Evolutionary conservation across 1,139 yeast genomes (phyloP).

Genomic region (Torulaspora pretoriensis): DNA sequence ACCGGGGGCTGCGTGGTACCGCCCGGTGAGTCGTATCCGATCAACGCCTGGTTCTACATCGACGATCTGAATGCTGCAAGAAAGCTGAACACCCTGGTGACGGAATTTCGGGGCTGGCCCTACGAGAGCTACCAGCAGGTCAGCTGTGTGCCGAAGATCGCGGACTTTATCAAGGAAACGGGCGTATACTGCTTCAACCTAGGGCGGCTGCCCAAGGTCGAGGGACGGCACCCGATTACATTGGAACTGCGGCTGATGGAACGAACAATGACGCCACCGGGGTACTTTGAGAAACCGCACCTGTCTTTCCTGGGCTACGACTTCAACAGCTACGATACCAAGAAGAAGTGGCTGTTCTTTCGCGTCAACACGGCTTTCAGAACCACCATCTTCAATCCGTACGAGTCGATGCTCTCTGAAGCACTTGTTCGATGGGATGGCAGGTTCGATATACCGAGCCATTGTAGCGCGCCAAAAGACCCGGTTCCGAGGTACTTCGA

Average conservation of each 20-base stretch:
- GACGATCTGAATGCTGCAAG: slow-evolving; percentile 11
- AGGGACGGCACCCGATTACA: not conserved
- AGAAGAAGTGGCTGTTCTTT: slow-evolving; percentile 21
- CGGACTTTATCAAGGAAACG: slow-evolving; percentile 20
- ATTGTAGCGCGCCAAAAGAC: not conserved
- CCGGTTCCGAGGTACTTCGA: slow-evolving; percentile 3
- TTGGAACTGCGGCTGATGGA: slow-evolving; percentile 12
- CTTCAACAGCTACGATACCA: slow-evolving; percentile 13
- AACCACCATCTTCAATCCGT: slow-evolving; percentile 13
- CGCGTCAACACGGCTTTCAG: slow-evolving; percentile 12
- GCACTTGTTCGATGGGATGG: slow-evolving; percentile 11
- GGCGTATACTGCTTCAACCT: slow-evolving; percentile 23
- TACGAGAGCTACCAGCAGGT: slow-evolving; percentile 10
- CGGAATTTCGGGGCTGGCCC: slow-evolving; percentile 13
- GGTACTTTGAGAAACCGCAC: slow-evolving; percentile 13
- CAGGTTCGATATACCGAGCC: slow-evolving; percentile 5
- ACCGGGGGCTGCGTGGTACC: slow-evolving; percentile 12
- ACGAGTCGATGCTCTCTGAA: slow-evolving; percentile 8
- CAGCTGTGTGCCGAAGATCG: slow-evolving; percentile 13
- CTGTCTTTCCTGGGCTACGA: slow-evolving; percentile 21
- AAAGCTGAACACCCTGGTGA: slow-evolving; percentile 11
- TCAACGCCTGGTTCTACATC: slow-evolving; percentile 15
- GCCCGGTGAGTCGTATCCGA: slow-evolving; percentile 1
- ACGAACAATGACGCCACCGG: slow-evolving; percentile 14
- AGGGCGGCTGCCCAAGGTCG: slow-evolving; percentile 16